Percentiles rank a stretch among this genome's conserved stretches.
Evolutionary conservation across 352 stramenopile species (phyloP).

Genomic region (Phytopythium boreale): DNA sequence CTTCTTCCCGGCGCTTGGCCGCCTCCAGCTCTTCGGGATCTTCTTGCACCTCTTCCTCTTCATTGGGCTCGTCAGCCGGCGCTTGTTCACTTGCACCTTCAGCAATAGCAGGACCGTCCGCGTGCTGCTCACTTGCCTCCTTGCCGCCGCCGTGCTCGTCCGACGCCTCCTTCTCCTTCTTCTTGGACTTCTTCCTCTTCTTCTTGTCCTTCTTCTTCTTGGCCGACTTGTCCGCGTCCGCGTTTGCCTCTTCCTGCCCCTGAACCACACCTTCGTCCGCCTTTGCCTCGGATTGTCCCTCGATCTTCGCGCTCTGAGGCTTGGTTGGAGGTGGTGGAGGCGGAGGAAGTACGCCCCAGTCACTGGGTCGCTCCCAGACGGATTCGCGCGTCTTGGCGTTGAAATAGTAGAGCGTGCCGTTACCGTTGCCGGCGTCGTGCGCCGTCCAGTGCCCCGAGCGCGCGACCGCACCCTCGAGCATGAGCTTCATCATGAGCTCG

Average conservation of each 20-base stretch:
- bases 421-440: constrained; percentile 66
- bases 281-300: constrained; percentile 19
- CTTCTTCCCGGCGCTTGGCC: constrained; percentile 23
- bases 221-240: not conserved
- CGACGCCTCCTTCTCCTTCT: constrained; percentile 9
- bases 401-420: constrained; percentile 81
- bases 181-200: constrained; percentile 14
- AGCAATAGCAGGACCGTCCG: not conserved
- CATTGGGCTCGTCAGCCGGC: not conserved
- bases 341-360: constrained; percentile 43
- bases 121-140: not conserved
- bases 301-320: not conserved
- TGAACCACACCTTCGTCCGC: constrained; percentile 19
- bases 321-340: constrained; percentile 18
- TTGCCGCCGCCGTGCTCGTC: not conserved
- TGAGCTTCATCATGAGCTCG: constrained; percentile 84
- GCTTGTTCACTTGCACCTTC: constrained; percentile 12
- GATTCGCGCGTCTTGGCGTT: constrained; percentile 65
- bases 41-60: constrained; percentile 21
- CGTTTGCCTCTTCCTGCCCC: constrained; percentile 11
- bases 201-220: constrained; percentile 19
- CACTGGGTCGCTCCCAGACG: constrained; percentile 62
- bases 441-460: constrained; percentile 67
- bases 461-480: constrained; percentile 68
- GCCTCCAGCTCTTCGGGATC: constrained; percentile 31